Conservation (phyloP, 169 alveolate species). For the Plasmodium gaboni region DNA sequence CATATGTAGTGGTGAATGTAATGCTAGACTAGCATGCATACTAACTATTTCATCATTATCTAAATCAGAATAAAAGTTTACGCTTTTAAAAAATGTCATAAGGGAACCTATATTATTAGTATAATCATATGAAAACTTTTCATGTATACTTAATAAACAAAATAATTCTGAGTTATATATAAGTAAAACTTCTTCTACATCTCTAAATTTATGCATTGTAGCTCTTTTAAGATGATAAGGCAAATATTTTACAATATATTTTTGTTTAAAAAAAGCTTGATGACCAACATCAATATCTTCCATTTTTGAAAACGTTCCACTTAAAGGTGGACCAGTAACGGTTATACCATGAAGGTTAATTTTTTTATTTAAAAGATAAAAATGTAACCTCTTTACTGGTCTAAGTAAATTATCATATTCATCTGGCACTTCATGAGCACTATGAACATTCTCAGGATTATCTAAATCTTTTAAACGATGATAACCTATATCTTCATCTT, state of each 20-base stretch:
- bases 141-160: constrained; percentile 46
- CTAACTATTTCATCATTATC: constrained; percentile 68
- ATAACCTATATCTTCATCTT: constrained; percentile 29
- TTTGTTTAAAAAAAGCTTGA: constrained; percentile 33
- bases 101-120: constrained; percentile 40
- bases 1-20: constrained; percentile 62
- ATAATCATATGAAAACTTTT: constrained; percentile 40
- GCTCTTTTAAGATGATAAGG: constrained; percentile 15
- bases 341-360: constrained; percentile 20
- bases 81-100: constrained; percentile 31
- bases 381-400: constrained; percentile 44
- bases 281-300: constrained; percentile 68
- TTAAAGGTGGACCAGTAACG: constrained; percentile 54
- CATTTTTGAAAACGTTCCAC: constrained; percentile 34
- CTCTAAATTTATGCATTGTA: constrained; percentile 38
- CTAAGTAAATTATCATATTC: neutral
- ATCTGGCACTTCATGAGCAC: neutral
- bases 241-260: constrained; percentile 8
- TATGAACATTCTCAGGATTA: neutral
- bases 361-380: constrained; percentile 43
- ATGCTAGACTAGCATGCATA: constrained; percentile 38
- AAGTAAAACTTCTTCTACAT: constrained; percentile 48
- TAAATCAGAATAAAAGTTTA: constrained; percentile 61
- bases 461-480: neutral
- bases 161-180: constrained; percentile 32